Base-by-base conservation (phyloP, 2,329 filamentous ascomycete genomes). In the Xylogone sp. region DNA sequence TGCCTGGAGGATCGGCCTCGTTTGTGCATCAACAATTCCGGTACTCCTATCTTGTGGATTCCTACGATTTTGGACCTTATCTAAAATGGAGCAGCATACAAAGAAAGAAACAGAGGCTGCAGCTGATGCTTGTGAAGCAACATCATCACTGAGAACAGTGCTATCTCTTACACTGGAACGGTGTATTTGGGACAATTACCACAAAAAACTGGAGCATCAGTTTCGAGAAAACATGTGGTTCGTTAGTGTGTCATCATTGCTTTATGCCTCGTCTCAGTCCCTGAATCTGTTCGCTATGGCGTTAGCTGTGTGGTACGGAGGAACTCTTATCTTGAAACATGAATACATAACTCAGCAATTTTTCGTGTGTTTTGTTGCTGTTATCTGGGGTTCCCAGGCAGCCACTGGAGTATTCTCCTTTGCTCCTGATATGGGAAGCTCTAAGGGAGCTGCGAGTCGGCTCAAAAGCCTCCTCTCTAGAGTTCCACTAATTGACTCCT, bases 401-500 rank as follows among this genome's bases (percentile, higher is more conserved):
- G 46, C 55, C 5, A 53, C 51, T 5, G 48, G 44, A 13, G 43
- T 57, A 12, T 57, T 59, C 18, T 51, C 56, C 5, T 39, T 7
- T 39, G 34, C 34, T 18, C 34, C 34, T 16, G 34, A 39, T 39
- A 39, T 39, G 34, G 34, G 34, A 16, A 39, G n/a, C 34, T 39
- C 34, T 18, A 39, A 16, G n/a, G n/a, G n/a, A 18, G 34, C 34
- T 39, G 34, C 34, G 5, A 39, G 34, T 18, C 34, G 34, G 5
- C 34, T 39, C 12, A 39, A 39, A 16, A 7, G 13, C n/a, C 34
- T 91, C 2, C 97, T 97, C 59, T 91, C 96, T 68, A 86, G 93
- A 49, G 62, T 72, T 2, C 96, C 92, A 0, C 89, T 90, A 1
- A 76, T 97, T 39, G 88, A 97, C 63, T 84, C 91, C 0, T 81